phyloP scores from a whole-genome alignment of 2,329 filamentous ascomycete species.

The Gyromitra esculenta region DNA sequence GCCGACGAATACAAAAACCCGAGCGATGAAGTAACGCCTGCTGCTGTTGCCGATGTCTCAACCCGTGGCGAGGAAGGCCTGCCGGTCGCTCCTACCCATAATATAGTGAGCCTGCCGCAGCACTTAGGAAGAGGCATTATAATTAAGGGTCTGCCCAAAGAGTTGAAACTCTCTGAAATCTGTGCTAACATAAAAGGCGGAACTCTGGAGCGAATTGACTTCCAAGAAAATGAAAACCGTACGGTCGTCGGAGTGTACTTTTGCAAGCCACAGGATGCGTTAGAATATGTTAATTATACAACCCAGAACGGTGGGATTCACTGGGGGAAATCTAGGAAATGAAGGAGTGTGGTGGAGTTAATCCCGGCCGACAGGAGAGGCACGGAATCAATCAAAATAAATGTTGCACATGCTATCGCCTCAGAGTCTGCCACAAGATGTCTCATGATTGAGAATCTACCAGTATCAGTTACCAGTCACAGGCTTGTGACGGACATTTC shows the following conservation, averaged over 20 bases:
- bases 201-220: slow-evolving; percentile 37
- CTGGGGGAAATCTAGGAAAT: not conserved
- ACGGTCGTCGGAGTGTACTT: slow-evolving; percentile 34
- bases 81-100: not conserved
- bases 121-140: slow-evolving; percentile 5
- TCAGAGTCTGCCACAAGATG: not conserved
- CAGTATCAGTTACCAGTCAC: not conserved
- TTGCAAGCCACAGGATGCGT: not conserved
- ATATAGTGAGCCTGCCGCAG: not conserved
- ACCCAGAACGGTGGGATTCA: not conserved
- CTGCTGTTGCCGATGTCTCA: not conserved
- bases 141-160: slow-evolving; percentile 12
- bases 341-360: slow-evolving; percentile 2
- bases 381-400: not conserved
- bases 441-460: not conserved
- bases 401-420: not conserved
- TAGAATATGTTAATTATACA: not conserved
- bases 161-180: slow-evolving; percentile 13
- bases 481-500: slow-evolving; percentile 5
- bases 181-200: slow-evolving; percentile 38
- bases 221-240: slow-evolving; percentile 24
- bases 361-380: slow-evolving; percentile 6
- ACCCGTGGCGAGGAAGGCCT: not conserved
- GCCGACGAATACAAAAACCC: not conserved
- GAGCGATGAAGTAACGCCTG: not conserved